A percentile compares a stretch with the other conserved stretches of the same genome.
Conservation (phyloP, 1,139 yeast genomes). For the Candida frijolesensis region DNA sequence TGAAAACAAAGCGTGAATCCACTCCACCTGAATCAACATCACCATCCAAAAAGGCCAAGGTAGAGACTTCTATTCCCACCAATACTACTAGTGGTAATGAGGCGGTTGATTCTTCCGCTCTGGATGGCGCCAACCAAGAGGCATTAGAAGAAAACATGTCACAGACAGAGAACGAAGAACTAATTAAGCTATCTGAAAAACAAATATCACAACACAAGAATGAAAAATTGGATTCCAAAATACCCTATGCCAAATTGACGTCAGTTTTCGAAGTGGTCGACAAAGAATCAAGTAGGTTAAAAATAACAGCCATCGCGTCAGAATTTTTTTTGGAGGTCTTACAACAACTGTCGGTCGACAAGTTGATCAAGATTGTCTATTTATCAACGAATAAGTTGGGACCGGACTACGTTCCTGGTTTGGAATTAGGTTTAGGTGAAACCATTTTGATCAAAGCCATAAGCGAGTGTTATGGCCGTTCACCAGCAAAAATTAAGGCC, state of each 20-base stretch:
- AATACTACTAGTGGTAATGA: conserved; percentile 2
- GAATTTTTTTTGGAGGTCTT: conserved; percentile 69
- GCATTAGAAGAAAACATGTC: conserved; percentile 10
- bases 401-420: conserved; percentile 89
- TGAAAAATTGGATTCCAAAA: conserved; percentile 22
- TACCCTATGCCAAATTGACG: conserved; percentile 67
- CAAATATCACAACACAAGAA: conserved; percentile 19
- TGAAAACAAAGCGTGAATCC: conserved; percentile 2
- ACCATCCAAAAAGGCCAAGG: conserved; percentile 5
- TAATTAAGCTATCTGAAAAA: conserved; percentile 26
- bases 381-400: conserved; percentile 86
- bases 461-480: conserved; percentile 86
- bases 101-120: not conserved
- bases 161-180: conserved; percentile 24
- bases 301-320: conserved; percentile 74
- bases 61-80: not conserved
- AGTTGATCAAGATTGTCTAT: conserved; percentile 72
- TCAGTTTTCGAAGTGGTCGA: conserved; percentile 77
- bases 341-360: conserved; percentile 52
- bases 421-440: conserved; percentile 93
- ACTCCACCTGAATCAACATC: conserved; percentile 12
- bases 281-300: conserved; percentile 75
- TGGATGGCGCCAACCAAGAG: conserved; percentile 9
- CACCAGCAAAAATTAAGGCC: conserved; percentile 65
- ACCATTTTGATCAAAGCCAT: conserved; percentile 84